Evolutionary conservation across 2,329 filamentous ascomycete species (phyloP).

Genomic region (Pseudogymnoascus sp.): DNA sequence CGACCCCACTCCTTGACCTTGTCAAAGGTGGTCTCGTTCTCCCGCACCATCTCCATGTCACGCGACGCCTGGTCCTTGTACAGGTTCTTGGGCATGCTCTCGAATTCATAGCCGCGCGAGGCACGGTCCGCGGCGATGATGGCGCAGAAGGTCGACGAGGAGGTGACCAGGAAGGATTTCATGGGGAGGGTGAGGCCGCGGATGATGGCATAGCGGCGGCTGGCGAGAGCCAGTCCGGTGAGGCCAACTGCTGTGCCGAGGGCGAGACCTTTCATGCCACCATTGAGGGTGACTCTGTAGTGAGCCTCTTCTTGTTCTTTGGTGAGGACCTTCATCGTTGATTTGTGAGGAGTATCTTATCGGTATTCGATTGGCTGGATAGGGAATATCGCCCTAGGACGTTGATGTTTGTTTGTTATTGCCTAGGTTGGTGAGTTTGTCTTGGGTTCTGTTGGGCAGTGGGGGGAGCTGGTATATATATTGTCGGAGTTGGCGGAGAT

Average conservation of each 20-base stretch:
- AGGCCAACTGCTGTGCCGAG: conserved; percentile 60
- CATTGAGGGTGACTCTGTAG: conserved; percentile 71
- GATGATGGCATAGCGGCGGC: conserved; percentile 67
- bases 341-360: not conserved
- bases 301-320: conserved; percentile 86
- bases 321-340: conserved; percentile 82
- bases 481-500: not conserved
- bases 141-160: conserved; percentile 71
- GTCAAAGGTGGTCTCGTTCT: conserved; percentile 27
- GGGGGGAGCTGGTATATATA: not conserved
- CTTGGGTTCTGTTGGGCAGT: not conserved
- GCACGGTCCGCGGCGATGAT: conserved; percentile 78
- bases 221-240: conserved; percentile 35
- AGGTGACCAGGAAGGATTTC: conserved; percentile 81
- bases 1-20: conserved; percentile 63
- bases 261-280: conserved; percentile 59
- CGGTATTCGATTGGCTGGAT: not conserved
- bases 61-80: conserved; percentile 58
- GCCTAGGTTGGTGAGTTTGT: not conserved
- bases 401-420: not conserved
- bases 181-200: conserved; percentile 78
- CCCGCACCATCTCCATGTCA: conserved; percentile 43
- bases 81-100: conserved; percentile 56
- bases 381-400: not conserved
- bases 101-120: conserved; percentile 62